Base-by-base conservation (phyloP, 345 rosid genomes). In the Lumnitzera racemosa region DNA sequence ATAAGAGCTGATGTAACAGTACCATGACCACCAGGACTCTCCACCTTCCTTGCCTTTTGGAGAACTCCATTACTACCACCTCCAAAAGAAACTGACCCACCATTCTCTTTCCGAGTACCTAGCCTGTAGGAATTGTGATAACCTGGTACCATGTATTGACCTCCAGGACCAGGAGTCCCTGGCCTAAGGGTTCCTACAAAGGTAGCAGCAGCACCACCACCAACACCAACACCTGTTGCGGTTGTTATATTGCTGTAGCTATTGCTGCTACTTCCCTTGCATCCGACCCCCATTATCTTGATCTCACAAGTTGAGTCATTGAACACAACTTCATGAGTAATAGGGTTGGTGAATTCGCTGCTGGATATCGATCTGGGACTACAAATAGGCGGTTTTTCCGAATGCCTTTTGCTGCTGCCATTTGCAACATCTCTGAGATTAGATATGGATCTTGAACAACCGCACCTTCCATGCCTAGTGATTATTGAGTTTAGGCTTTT, bases 331-430 rank as follows among this genome's bases (percentile, higher is more conserved):
- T 78, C 74, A 55, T 78, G 74, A 11, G 72, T 73, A 16, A 78
- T 60, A 11, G 75, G 74, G 59, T 69, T 71, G 55, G 58, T 49
- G 24, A 80, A 56, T 12, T 80, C 73, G 15, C 43, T 54, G 67
- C 79, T 80, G 13, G 52, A 72, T 1, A 79, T 24, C 47, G 87
- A 80, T 65, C 76, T 70, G 12, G 92, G 84, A 68, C 85, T 81
- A 24, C 75, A 70, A 58, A 54, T 58, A 7, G 58, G 64, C 36
- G 57, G 51, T 67, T 59, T 68, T 59, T 67, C 63, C 1, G 63
- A 43, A 14, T 57, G 72, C 54, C 79, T 65, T 72, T 72, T 72
- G 70, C 73, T 68, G 29, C 80, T 77, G 7, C 70, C 70, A 6
- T 66, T 69, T 31, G 79, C 55, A 11, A 76, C 72, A 54, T 74